Conservation (phyloP, 495 filamentous ascomycete species). For the Annulohypoxylon maeteangense region DNA sequence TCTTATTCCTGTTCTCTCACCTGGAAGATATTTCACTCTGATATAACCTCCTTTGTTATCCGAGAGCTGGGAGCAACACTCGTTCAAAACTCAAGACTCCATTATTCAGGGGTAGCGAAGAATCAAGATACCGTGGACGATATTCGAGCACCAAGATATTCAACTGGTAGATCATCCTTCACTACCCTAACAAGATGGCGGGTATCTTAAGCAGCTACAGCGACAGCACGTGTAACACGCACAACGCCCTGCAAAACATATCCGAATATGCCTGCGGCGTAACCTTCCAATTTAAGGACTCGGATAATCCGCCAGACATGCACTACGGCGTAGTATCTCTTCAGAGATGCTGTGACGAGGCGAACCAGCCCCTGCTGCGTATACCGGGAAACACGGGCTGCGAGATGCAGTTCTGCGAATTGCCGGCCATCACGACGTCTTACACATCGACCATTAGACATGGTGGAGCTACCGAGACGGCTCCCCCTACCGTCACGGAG, state of each 20-base stretch:
- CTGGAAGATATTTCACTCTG: neutral
- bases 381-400: slow-evolving; percentile 44
- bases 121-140: no score
- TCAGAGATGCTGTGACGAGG: slow-evolving; percentile 35
- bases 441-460: slow-evolving; percentile 16
- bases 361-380: slow-evolving; percentile 32
- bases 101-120: neutral
- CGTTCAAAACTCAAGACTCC: neutral
- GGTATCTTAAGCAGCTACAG: slow-evolving; percentile 29
- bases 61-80: no score
- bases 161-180: neutral
- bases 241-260: slow-evolving; percentile 43
- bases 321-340: slow-evolving; percentile 43
- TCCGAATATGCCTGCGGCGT: slow-evolving; percentile 38
- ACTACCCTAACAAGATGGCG: slow-evolving; percentile 16
- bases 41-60: neutral
- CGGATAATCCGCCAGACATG: slow-evolving; percentile 39
- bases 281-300: slow-evolving; percentile 36
- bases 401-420: slow-evolving; percentile 43
- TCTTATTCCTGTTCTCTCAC: neutral
- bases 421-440: slow-evolving; percentile 25
- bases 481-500: slow-evolving; percentile 24
- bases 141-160: neutral
- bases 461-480: slow-evolving; percentile 20
- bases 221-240: slow-evolving; percentile 42